Conservation (phyloP, 1,284 basidiomycete species). For the Hortiboletus rubellus region DNA sequence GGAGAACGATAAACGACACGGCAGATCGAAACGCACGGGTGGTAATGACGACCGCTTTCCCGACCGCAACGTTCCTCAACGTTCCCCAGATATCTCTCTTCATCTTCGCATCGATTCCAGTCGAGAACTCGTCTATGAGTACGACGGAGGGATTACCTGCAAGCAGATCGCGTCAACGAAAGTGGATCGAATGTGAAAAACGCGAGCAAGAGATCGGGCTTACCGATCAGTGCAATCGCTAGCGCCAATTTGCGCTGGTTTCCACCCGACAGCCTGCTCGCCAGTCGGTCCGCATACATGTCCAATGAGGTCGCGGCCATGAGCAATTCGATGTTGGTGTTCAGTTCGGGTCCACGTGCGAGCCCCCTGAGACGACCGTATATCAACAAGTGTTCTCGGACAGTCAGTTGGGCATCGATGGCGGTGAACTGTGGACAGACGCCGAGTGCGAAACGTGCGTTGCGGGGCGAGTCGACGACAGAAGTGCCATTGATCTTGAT, state of each 20-base stretch:
- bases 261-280: conserved; percentile 74
- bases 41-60: conserved; percentile 68
- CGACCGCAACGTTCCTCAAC: conserved; percentile 59
- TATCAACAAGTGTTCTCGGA: conserved; percentile 69
- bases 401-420: conserved; percentile 75
- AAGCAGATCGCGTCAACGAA: not conserved
- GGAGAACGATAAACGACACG: not conserved
- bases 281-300: conserved; percentile 66
- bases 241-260: conserved; percentile 80
- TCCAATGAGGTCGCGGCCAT: conserved; percentile 60
- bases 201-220: conserved; percentile 6
- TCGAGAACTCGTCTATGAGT: conserved; percentile 82
- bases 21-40: conserved; percentile 50
- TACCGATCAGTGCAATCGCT: conserved; percentile 77
- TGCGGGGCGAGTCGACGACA: conserved; percentile 57
- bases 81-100: conserved; percentile 83
- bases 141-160: conserved; percentile 74
- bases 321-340: conserved; percentile 55
- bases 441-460: conserved; percentile 65
- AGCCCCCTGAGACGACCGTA: conserved; percentile 74
- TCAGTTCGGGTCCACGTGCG: conserved; percentile 47
- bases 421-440: conserved; percentile 85
- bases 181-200: not conserved
- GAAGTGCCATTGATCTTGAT: conserved; percentile 65
- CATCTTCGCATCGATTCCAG: conserved; percentile 80